These are phyloP conservation scores for Cadophora sp. DNA, from an alignment of 2,329 filamentous ascomycete species.

Conservation along the genomic window DNA sequence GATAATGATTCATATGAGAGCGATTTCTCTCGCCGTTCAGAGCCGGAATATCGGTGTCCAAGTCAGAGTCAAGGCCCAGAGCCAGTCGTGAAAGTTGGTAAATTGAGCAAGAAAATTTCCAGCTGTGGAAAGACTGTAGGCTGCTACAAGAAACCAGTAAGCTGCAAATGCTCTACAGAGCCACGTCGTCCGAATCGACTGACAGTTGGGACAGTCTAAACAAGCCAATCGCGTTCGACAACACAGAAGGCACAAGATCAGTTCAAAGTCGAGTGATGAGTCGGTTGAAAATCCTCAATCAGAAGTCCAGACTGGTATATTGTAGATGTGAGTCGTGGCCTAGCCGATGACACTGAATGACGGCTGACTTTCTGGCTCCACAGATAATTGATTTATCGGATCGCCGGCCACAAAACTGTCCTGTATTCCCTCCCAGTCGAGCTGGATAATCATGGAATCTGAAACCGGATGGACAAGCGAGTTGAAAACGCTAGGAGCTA, in stretches of 20 bases:
- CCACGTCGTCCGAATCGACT: background rate
- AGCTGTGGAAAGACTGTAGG: too few species aligned
- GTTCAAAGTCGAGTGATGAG: background rate
- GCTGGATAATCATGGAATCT: background rate
- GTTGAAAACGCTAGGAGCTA: background rate
- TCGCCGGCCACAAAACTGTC: background rate
- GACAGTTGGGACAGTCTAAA: background rate
- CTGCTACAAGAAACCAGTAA: background rate
- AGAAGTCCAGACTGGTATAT: background rate
- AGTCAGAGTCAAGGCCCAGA: background rate
- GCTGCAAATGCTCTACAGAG: too few species aligned
- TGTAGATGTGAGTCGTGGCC: background rate
- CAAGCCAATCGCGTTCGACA: background rate
- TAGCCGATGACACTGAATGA: background rate
- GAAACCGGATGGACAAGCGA: background rate
- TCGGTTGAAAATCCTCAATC: background rate
- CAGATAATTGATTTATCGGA: background rate
- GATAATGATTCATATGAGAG: background rate
- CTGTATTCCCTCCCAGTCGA: background rate
- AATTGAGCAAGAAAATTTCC: background rate
- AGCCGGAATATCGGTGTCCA: background rate
- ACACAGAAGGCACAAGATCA: background rate
- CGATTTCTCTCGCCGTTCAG: background rate
- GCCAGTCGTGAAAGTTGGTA: background rate
- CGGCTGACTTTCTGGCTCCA: background rate